Evolutionary conservation across 1,284 basidiomycete species (phyloP).

Genomic region (Grifola frondosa): DNA sequence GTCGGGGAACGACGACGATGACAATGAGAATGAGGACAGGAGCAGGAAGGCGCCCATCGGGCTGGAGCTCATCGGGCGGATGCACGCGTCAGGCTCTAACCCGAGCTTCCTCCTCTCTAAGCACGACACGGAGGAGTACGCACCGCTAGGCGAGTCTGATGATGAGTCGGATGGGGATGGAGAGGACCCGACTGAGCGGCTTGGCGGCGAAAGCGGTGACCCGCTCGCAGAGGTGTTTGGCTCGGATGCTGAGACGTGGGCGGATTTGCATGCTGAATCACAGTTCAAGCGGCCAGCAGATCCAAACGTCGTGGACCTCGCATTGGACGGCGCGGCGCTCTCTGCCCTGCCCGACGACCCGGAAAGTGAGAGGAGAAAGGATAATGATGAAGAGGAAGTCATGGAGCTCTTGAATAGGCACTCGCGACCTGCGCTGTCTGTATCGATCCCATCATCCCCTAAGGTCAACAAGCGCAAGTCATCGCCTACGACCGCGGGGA

Average conservation of each 20-base stretch:
- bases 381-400: conserved; percentile 28
- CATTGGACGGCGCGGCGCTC: conserved; percentile 51
- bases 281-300: conserved; percentile 33
- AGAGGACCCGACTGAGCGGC: conserved; percentile 24
- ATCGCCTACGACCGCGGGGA: conserved; percentile 26
- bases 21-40: conserved; percentile 23
- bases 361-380: conserved; percentile 24
- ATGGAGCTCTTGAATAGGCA: conserved; percentile 25
- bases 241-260: conserved; percentile 61
- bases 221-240: conserved; percentile 52
- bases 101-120: conserved; percentile 29
- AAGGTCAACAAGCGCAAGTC: conserved; percentile 23
- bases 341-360: conserved; percentile 36
- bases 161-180: conserved; percentile 21
- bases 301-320: conserved; percentile 52
- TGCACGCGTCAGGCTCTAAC: conserved; percentile 39
- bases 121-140: conserved; percentile 30
- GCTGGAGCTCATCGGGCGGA: conserved; percentile 50
- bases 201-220: conserved; percentile 30
- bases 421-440: conserved; percentile 35
- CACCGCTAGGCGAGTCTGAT: conserved; percentile 35
- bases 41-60: conserved; percentile 42
- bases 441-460: conserved; percentile 32
- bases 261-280: conserved; percentile 43
- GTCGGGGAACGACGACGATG: conserved; percentile 21